phyloP scores from a whole-genome alignment of 257 asterid species.

The Vinca minor region DNA sequence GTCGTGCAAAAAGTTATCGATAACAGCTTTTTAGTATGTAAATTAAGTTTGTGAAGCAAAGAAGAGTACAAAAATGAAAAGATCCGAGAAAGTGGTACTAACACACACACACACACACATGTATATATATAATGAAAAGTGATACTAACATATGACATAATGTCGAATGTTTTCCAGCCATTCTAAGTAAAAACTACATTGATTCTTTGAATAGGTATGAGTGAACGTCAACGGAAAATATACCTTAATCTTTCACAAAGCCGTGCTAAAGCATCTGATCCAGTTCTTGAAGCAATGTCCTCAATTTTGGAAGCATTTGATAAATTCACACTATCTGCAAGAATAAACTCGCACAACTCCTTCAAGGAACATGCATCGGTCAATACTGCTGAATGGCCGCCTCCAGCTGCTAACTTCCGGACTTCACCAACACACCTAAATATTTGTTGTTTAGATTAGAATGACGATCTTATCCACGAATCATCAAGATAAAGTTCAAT shows the following conservation, averaged over 20 bases:
- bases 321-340: conserved; percentile 53
- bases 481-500: conserved; percentile 3
- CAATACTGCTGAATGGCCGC: conserved; percentile 90
- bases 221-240: background rate
- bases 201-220: background rate
- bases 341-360: conserved; percentile 80
- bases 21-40: background rate
- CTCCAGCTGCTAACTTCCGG: conserved; percentile 83
- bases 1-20: conserved; percentile 12
- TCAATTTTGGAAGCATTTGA: conserved; percentile 66
- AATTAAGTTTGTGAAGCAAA: background rate
- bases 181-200: too few species aligned
- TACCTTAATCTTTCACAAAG: conserved; percentile 80
- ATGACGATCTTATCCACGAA: background rate
- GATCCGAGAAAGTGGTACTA: background rate
- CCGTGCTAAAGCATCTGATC: conserved; percentile 81
- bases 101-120: background rate
- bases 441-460: conserved; percentile 10
- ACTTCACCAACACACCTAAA: conserved; percentile 88
- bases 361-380: conserved; percentile 92
- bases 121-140: too few species aligned
- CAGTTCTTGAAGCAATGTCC: conserved; percentile 77
- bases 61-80: too few species aligned
- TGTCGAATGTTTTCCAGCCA: background rate
- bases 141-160: background rate